Conservation (phyloP, 345 rosid genomes). For the Geranium brycei region DNA sequence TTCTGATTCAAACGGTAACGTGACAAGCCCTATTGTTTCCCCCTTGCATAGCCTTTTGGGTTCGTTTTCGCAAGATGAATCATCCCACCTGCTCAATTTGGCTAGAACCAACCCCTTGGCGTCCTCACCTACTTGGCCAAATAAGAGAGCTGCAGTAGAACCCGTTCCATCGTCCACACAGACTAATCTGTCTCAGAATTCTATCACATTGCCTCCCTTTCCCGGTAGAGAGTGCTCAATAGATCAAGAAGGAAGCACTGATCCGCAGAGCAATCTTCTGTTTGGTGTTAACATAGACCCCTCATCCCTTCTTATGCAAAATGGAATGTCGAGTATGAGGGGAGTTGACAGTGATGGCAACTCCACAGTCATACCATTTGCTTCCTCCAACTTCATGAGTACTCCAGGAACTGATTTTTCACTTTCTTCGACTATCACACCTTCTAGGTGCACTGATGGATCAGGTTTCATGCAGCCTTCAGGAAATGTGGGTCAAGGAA, state of each 20-base stretch:
- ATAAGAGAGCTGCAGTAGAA: conserved; percentile 76
- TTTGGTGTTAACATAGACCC: conserved; percentile 87
- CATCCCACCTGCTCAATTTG: conserved; percentile 48
- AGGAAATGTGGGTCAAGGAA: conserved; percentile 52
- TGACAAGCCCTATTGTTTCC: conserved; percentile 34
- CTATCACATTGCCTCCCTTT: conserved; percentile 82
- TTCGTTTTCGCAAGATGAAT: conserved; percentile 59
- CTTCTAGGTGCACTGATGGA: conserved; percentile 68
- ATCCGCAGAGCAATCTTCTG: conserved; percentile 76
- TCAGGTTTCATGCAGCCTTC: conserved; percentile 67
- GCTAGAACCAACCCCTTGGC: conserved; percentile 45
- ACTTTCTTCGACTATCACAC: conserved; percentile 57
- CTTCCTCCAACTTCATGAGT: conserved; percentile 44
- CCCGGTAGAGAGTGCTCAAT: conserved; percentile 85
- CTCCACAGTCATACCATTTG: conserved; percentile 48
- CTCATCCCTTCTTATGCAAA: conserved; percentile 71
- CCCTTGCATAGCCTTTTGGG: conserved; percentile 70
- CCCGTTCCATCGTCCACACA: conserved; percentile 19
- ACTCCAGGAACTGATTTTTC: conserved; percentile 51
- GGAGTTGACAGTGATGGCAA: conserved; percentile 58
- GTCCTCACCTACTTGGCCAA: conserved; percentile 64
- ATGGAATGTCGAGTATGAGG: conserved; percentile 61
- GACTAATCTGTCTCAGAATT: conserved; percentile 39
- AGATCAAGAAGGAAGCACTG: conserved; percentile 67
- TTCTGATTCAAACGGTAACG: conserved; percentile 65